Evolutionary conservation across 352 stramenopile species (phyloP), one percentile per base, ranked within the genome.

Genomic region (Phytopythium kandeliae): DNA sequence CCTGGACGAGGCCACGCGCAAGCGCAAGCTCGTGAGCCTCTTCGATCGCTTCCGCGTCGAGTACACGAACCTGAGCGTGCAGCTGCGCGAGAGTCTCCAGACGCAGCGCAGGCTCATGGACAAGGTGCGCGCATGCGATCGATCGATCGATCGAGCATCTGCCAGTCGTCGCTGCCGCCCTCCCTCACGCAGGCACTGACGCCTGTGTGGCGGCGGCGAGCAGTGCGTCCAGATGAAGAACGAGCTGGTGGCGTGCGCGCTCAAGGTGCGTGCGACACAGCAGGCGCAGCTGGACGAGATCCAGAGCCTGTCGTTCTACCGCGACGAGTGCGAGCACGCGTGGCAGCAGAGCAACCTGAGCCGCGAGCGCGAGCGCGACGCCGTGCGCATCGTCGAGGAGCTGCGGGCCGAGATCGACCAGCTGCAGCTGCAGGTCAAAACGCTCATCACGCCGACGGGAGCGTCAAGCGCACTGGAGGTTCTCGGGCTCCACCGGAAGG

Each of bases 221-320:
- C 28, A 80, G 62, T 88, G 77, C 47, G 30, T 78, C 19, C 67
- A 85, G 54, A 82, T 88, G 54, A 88, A 88, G 55, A 80, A 81
- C 41, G 69, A 83, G 55, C 74, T 88, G 1, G 68, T 88, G 49
- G 57, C 72, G 47, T 71, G 64, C 28, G 72, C 70, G 17, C 57
- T 86, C 51, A 67, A 71, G 48, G 69, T 88, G 47, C 74, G 77
- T 44, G 77, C 72, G 21, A 64, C 65, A 11, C 66, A 89, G 55
- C 67, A 83, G 57, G 48, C 83, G n/a, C 72, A 89, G 13, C 68
- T 78, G 13, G 71, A 89, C 42, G 74, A 89, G 51, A 73, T 84
- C 65, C 84, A 84, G 44, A 85, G 77, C 52, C 59, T 89, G 16
- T 40, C 71, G 4, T 89, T 81, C 63, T 89, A 89, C 37, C 68